Evolutionary conservation across 352 stramenopile species (phyloP), one percentile per base, ranked within the genome.

Genomic region (Phytophthora colocasiae): DNA sequence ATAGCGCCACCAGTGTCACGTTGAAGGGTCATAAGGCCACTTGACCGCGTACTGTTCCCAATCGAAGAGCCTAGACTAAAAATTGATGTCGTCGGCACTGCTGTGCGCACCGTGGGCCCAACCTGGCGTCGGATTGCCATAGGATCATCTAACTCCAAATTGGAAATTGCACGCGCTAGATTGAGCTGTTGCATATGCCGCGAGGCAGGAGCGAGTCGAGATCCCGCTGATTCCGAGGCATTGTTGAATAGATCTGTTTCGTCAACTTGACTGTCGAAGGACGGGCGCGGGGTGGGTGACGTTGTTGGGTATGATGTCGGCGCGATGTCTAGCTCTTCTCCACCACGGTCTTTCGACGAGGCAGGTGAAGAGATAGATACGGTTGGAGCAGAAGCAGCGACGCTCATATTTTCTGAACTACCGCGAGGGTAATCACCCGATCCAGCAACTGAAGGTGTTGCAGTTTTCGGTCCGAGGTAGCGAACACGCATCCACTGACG

Each of bases 101-200:
- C 79, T 1, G 78, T 87, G 34, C 73, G 73, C 15, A 80, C 59
- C 4, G 80, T 80, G 32, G 57, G 81, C 11, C 80, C 81, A 45
- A 83, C 59, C 46, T 90, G 73, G 5, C 77, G 84, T 45, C 78
- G 69, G 12, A 91, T 89, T 12, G 84, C 82, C 66, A 91, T 87
- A 3, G 85, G 85, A 26, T 93, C 83, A 56, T 93, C 85, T 11
- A 93, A 47, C 58, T 93, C 85, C 59, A 93, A 58, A 60, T 92
- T 91, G 0, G 85, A 91, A 31, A 93, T 92, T 1, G 85, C 85
- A 17, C 80, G 80, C 12, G 83, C 81, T 15, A 93, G 74, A 72
- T 93, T 83, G 22, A 93, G 67, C 19, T 92, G 80, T 53, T 93
- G 85, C 75, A 90, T 93, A 47, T 93, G 85, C 27, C 79, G 73